Evolutionary conservation across 2,329 filamentous ascomycete genomes (phyloP).

Genomic region (Xylaria sp.): DNA sequence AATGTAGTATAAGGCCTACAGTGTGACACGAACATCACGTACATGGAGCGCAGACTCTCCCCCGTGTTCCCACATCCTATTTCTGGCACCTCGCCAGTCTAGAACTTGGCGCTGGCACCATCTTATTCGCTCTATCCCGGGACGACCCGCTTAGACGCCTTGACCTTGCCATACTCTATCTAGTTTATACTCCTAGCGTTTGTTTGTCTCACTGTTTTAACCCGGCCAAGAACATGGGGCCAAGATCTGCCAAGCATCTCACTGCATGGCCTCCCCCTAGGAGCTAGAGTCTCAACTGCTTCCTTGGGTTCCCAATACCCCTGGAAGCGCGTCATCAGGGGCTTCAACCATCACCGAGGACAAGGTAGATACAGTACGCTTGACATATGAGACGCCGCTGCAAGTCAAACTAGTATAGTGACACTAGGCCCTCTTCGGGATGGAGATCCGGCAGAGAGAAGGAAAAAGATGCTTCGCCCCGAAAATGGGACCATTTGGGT

Average conservation of each 20-base stretch:
- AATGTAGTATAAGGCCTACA: background rate
- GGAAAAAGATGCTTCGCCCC: conserved; percentile 20
- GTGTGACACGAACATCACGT: conserved; percentile 19
- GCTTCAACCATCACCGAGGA: conserved; percentile 14
- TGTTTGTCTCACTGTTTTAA: conserved; percentile 13
- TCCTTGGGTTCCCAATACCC: conserved; percentile 18
- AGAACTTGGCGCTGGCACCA: conserved; percentile 18
- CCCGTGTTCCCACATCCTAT: conserved; percentile 27
- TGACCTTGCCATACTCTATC: conserved; percentile 29
- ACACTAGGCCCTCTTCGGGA: conserved; percentile 20
- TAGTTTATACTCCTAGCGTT: background rate
- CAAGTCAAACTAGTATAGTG: background rate
- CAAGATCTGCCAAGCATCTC: conserved; percentile 9
- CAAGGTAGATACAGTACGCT: background rate
- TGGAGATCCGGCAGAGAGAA: conserved; percentile 11
- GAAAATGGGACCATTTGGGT: conserved; percentile 19
- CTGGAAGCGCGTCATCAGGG: conserved; percentile 28
- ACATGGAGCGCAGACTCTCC: background rate
- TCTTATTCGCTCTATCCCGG: conserved; percentile 30
- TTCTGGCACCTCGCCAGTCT: conserved; percentile 21
- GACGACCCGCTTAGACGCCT: conserved; percentile 19
- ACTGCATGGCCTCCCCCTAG: conserved; percentile 5
- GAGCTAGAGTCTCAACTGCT: conserved; percentile 3
- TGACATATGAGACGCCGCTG: conserved; percentile 2
- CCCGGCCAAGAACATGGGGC: background rate